Conservation (phyloP, 495 filamentous ascomycete species). For the Oleoguttula mirabilis region DNA sequence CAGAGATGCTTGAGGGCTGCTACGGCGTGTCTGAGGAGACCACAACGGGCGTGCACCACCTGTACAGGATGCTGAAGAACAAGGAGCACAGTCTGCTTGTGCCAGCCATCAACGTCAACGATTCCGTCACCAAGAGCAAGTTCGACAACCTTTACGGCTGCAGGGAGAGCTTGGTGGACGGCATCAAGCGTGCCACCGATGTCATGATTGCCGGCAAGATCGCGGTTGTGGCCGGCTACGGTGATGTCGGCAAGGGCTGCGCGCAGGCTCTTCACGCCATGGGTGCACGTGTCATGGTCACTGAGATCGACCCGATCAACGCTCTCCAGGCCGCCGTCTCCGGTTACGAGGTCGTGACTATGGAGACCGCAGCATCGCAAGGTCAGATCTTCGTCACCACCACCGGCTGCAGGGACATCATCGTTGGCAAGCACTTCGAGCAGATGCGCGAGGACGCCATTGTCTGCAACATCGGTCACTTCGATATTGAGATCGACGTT, state of each 20-base stretch:
- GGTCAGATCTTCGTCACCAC: conserved; percentile 99
- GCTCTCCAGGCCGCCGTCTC: conserved; percentile 97
- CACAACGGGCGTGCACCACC: conserved; percentile 98
- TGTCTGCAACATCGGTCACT: conserved; percentile 99
- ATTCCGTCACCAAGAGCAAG: conserved; percentile 98
- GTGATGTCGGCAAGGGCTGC: conserved; percentile 99
- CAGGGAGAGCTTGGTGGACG: conserved; percentile 95
- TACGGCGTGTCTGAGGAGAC: conserved; percentile 98
- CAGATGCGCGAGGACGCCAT: conserved; percentile 97
- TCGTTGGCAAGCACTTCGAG: conserved; percentile 86
- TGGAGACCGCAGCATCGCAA: conserved; percentile 79
- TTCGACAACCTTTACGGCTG: conserved; percentile 99
- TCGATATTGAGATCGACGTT: conserved; percentile 99
- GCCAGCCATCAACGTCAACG: conserved; percentile 98
- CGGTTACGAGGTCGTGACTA: conserved; percentile 90
- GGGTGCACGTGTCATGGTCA: conserved; percentile 94
- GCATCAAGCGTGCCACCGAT: conserved; percentile 99
- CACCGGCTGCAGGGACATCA: conserved; percentile 96
- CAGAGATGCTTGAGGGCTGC: conserved; percentile 92
- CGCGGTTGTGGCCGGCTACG: conserved; percentile 91
- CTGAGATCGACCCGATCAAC: conserved; percentile 98
- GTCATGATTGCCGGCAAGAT: conserved; percentile 99
- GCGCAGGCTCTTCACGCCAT: conserved; percentile 89
- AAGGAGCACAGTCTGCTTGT: conserved; percentile 52
- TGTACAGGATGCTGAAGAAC: conserved; percentile 95